Conservation (phyloP, 1,139 yeast species). For the Yamadazyma triangularis region DNA sequence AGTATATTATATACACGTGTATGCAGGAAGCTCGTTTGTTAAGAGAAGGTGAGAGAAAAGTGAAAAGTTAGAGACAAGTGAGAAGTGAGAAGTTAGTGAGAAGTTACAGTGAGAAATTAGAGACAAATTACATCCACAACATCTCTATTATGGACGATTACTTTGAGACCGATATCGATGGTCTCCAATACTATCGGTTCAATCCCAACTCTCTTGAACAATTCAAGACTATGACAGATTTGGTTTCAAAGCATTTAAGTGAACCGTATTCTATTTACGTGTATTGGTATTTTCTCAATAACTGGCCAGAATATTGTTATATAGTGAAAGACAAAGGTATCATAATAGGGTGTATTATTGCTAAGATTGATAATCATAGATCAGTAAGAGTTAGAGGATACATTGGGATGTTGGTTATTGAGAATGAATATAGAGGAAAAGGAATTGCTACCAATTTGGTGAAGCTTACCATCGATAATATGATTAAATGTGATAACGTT, state of each 20-base stretch:
- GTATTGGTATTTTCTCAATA: slow-evolving; percentile 45
- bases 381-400: slow-evolving; percentile 74
- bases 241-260: slow-evolving; percentile 34
- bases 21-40: no score
- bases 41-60: no score
- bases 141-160: no score
- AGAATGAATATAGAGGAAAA: slow-evolving; percentile 60
- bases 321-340: slow-evolving; percentile 22
- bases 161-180: slow-evolving; percentile 8
- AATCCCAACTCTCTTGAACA: slow-evolving; percentile 21
- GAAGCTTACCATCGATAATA: slow-evolving; percentile 55
- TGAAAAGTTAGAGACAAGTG: no score
- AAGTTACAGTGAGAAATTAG: no score
- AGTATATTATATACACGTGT: no score
- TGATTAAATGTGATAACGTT: slow-evolving; percentile 53
- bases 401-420: slow-evolving; percentile 93
- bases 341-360: slow-evolving; percentile 76
- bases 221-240: slow-evolving; percentile 25
- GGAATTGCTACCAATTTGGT: slow-evolving; percentile 82
- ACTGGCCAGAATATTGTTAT: slow-evolving; percentile 46
- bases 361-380: slow-evolving; percentile 79
- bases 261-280: slow-evolving; percentile 48
- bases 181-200: slow-evolving; percentile 19
- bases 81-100: no score
- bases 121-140: no score